Percentiles rank a stretch among this genome's conserved stretches.
Evolutionary conservation across 108 stramenopile genomes (phyloP).

Genomic region (Asterionellopsis glacialis): DNA sequence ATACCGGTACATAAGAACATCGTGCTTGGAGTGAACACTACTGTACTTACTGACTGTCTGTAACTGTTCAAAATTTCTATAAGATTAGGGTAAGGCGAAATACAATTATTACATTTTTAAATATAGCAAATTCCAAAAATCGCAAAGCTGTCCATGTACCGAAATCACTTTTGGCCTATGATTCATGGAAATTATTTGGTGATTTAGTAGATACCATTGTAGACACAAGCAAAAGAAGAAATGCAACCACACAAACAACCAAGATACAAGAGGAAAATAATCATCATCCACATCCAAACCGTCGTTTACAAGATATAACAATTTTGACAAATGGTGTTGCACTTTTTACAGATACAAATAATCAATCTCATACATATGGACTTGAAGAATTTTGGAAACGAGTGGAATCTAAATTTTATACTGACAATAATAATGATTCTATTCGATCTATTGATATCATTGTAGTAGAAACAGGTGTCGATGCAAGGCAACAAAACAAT

Average conservation of each 20-base stretch:
- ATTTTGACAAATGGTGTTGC: conserved; percentile 26
- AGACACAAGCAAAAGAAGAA: not conserved
- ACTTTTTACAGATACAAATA: conserved; percentile 12
- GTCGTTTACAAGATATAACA: conserved; percentile 9
- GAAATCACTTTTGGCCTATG: conserved; percentile 18
- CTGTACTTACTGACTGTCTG: too few relatives aligned
- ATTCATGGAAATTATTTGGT: conserved; percentile 28
- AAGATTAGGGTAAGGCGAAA: too few relatives aligned
- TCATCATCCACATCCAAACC: too few relatives aligned
- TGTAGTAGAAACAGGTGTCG: conserved; percentile 11
- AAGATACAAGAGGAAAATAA: not conserved
- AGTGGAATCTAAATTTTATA: conserved; percentile 2
- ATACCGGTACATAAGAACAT: too few relatives aligned
- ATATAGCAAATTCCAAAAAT: not conserved
- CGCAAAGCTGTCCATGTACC: conserved; percentile 15
- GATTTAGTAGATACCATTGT: conserved; percentile 16
- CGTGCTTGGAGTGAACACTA: too few relatives aligned
- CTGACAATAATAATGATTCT: not conserved
- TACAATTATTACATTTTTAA: too few relatives aligned
- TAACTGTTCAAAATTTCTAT: too few relatives aligned
- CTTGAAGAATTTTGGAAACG: conserved; percentile 24
- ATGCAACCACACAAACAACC: too few relatives aligned
- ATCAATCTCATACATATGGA: conserved; percentile 13
- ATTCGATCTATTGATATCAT: conserved; percentile 17
- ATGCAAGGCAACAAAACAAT: not conserved